A percentile compares a stretch with the other conserved stretches of the same genome.
These are phyloP conservation scores for Fusarium veterinarium DNA, from an alignment of 2,329 filamentous ascomycete species.

Conservation along the genomic window DNA sequence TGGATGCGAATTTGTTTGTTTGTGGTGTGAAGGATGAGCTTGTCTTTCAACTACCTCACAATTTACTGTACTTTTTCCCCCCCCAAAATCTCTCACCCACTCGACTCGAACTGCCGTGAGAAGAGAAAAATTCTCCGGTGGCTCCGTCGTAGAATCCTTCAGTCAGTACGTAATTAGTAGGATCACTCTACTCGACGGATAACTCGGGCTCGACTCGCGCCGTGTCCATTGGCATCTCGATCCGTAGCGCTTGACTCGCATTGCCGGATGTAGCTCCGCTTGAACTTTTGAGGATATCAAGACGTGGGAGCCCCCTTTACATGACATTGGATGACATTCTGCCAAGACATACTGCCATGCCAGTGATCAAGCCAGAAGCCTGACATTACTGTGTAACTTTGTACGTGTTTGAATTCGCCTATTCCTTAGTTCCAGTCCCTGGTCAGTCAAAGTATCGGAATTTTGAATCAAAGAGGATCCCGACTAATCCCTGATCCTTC, in stretches of 20 bases:
- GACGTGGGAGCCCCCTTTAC: conserved; percentile 2
- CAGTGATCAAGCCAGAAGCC: conserved; percentile 23
- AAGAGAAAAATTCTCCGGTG: conserved; percentile 13
- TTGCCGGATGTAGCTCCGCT: conserved; percentile 4
- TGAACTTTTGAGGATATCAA: not conserved
- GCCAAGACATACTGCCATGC: conserved; percentile 26
- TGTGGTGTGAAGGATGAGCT: conserved; percentile 11
- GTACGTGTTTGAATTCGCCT: conserved; percentile 15
- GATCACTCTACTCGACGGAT: conserved; percentile 4
- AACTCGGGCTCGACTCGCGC: conserved; percentile 25
- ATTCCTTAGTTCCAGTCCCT: conserved; percentile 13
- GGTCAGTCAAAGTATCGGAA: conserved; percentile 4
- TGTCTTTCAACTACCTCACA: not conserved
- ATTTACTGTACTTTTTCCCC: not conserved
- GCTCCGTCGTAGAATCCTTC: conserved; percentile 5
- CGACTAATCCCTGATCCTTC: conserved; percentile 25
- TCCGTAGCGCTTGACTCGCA: conserved; percentile 26
- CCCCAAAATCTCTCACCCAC: not conserved
- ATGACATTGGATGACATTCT: conserved; percentile 25
- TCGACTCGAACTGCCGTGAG: conserved; percentile 23
- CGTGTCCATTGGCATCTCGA: not conserved
- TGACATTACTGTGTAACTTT: conserved; percentile 9
- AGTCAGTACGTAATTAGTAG: conserved; percentile 35
- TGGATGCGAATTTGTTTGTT: conserved; percentile 8
- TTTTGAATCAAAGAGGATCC: conserved; percentile 16